phyloP scores from a whole-genome alignment of 176 grass and related monocot genomes.

The Urochloa ruziziensis region DNA sequence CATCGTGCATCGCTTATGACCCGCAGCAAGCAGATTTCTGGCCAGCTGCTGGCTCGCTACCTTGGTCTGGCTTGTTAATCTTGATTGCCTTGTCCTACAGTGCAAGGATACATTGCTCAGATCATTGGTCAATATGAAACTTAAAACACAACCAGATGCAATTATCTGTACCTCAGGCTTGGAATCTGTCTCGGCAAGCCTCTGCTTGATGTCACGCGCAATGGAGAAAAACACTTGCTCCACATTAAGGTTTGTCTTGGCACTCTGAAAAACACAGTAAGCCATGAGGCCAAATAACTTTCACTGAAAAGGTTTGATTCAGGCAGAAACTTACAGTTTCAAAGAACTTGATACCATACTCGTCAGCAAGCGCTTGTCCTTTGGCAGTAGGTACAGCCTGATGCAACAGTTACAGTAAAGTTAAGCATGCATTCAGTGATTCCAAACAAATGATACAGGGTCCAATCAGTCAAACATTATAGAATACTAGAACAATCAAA shows the following conservation, averaged over 20 bases:
- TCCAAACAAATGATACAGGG: not conserved
- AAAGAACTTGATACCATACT: conserved; percentile 97
- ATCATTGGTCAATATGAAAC: not conserved
- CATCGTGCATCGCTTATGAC: conserved; percentile 33
- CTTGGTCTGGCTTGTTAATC: conserved; percentile 64
- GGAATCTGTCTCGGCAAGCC: conserved; percentile 74
- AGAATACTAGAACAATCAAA: not conserved
- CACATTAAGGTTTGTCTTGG: conserved; percentile 95
- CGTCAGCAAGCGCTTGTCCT: conserved; percentile 93
- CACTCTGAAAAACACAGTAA: conserved; percentile 59
- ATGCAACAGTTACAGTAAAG: conserved; percentile 12
- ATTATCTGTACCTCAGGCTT: conserved; percentile 73
- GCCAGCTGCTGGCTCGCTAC: conserved; percentile 30
- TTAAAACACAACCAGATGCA: not conserved
- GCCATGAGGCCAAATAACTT: not conserved
- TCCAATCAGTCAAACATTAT: not conserved
- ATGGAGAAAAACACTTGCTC: conserved; percentile 97
- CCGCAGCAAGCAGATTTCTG: conserved; percentile 79
- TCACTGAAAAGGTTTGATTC: not conserved
- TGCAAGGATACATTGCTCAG: conserved; percentile 24
- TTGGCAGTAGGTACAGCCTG: conserved; percentile 95
- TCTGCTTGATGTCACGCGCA: conserved; percentile 87
- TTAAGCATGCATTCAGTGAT: conserved; percentile 2
- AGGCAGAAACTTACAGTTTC: conserved; percentile 74
- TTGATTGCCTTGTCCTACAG: conserved; percentile 84